A percentile compares a stretch with the other conserved stretches of the same genome.
phyloP scores from a whole-genome alignment of 2,329 filamentous ascomycete species.

The Penicillium sp. region DNA sequence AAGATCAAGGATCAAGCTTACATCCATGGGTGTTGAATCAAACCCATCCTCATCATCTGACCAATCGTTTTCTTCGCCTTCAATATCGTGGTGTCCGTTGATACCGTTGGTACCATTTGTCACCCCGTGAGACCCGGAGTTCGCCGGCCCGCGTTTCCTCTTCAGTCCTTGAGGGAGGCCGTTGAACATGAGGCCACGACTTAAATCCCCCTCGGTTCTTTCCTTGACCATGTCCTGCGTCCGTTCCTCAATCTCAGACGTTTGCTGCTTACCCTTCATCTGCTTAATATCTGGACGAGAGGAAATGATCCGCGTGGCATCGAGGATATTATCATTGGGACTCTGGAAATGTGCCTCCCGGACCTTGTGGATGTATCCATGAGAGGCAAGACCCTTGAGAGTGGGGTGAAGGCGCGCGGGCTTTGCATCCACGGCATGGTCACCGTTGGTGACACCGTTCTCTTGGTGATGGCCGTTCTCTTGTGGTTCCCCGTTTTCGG shows the following conservation, averaged over 20 bases:
- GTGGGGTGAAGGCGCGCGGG: slow-evolving; percentile 37
- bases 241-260: slow-evolving; percentile 33
- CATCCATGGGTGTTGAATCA: slow-evolving; percentile 40
- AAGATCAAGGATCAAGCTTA: slow-evolving; percentile 19
- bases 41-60: slow-evolving; percentile 38
- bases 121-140: slow-evolving; percentile 16
- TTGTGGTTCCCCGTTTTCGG: background rate
- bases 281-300: slow-evolving; percentile 31
- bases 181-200: slow-evolving; percentile 31
- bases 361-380: slow-evolving; percentile 44
- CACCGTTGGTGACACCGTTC: slow-evolving; percentile 31
- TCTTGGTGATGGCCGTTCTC: slow-evolving; percentile 41
- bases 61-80: slow-evolving; percentile 39
- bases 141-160: slow-evolving; percentile 27
- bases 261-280: slow-evolving; percentile 42
- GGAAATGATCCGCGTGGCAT: slow-evolving; percentile 37
- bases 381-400: slow-evolving; percentile 41
- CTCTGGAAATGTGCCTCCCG: slow-evolving; percentile 45
- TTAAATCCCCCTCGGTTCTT: slow-evolving; percentile 38
- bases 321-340: slow-evolving; percentile 41
- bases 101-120: slow-evolving; percentile 27
- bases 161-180: slow-evolving; percentile 38
- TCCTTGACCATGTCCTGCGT: slow-evolving; percentile 35
- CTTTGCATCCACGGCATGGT: slow-evolving; percentile 22
- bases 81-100: slow-evolving; percentile 30